Evolutionary conservation across 2,329 filamentous ascomycete genomes (phyloP), one percentile per base, ranked within the genome.

Genomic region (Phialophora chinensis): DNA sequence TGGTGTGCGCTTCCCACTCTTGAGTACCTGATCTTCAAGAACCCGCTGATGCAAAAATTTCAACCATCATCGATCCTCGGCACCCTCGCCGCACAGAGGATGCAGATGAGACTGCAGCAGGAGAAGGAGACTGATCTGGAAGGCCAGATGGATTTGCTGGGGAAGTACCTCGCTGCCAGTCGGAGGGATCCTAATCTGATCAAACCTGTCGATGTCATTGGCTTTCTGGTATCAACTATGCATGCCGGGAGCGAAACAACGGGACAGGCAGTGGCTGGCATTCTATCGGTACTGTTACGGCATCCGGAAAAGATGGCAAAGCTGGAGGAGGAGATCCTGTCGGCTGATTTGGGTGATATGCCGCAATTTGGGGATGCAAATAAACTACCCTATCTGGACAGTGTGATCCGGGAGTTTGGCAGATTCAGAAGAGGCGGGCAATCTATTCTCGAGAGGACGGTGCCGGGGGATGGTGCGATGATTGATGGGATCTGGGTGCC

Each of bases 101-200:
- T 68, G 20, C 58, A 62, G 52, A 42, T 25, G 10, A 55, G 63
- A 20, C 31, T 60, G 20, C 29, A 23, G 17, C 20, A 53, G 25
- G 58, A 60, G 14, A 53, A 60, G 31, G 20, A 53, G 20, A 60
- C 42, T 6, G 29, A 53, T 20, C 25, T 55, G 17, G 63, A 63
- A 23, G 54, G 60, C 20, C 49, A 68, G 10, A n/a, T 98, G 72
- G 86, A 87, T 66, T 87, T 92, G 57, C 83, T 97, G 0, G 91
- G 92, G 60, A 88, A 88, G 2, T 81, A 98, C 49, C 86, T 95
- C 50, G 88, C 91, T 69, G 95, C 94, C 1, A 90, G 98, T 3
- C 54, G 64, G 38, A 66, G 62, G 17, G 69, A 70, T n/a, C 63
- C 66, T 10, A 25, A 57, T 12, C 47, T 61, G 11, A 60, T 68